Percentiles rank a stretch among this genome's conserved stretches.
These are phyloP conservation scores for Echites panduratus DNA, from an alignment of 257 asterid species.

Conservation along the genomic window DNA sequence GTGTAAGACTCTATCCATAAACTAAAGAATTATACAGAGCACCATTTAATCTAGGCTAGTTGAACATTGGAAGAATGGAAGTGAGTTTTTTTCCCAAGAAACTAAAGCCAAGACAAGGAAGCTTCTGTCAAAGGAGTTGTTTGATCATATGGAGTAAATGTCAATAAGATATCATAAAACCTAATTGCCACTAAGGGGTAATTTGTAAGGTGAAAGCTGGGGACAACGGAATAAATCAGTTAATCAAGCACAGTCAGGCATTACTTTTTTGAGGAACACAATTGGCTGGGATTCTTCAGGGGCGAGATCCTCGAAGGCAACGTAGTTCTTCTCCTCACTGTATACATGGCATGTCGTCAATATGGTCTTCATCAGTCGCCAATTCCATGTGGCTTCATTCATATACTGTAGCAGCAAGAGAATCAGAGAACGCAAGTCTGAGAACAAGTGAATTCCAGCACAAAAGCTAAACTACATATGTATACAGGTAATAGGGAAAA, in stretches of 20 bases:
- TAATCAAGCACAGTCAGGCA: conserved; percentile 75
- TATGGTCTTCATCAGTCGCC: conserved; percentile 97
- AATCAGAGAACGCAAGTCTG: neutral
- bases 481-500: neutral
- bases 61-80: neutral
- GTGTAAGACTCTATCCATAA: neutral
- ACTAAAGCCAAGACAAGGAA: neutral
- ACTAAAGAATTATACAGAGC: neutral
- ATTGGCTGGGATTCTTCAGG: conserved; percentile 79
- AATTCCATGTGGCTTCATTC: conserved; percentile 95
- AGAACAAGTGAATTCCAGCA: neutral
- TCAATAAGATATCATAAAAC: neutral
- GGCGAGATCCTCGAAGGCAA: conserved; percentile 66
- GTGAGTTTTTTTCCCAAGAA: conserved; percentile 4
- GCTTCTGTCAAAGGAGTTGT: conserved; percentile 6
- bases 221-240: conserved; percentile 10
- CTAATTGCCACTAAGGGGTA: conserved; percentile 7
- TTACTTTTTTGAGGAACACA: conserved; percentile 69
- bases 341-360: conserved; percentile 81
- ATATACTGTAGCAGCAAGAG: conserved; percentile 48
- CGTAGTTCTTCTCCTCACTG: conserved; percentile 57
- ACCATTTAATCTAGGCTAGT: neutral
- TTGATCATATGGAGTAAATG: neutral
- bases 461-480: neutral
- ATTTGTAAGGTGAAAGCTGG: neutral